Evolutionary conservation across 1,139 yeast genomes (phyloP).

Genomic region (Pichia norvegensis): DNA sequence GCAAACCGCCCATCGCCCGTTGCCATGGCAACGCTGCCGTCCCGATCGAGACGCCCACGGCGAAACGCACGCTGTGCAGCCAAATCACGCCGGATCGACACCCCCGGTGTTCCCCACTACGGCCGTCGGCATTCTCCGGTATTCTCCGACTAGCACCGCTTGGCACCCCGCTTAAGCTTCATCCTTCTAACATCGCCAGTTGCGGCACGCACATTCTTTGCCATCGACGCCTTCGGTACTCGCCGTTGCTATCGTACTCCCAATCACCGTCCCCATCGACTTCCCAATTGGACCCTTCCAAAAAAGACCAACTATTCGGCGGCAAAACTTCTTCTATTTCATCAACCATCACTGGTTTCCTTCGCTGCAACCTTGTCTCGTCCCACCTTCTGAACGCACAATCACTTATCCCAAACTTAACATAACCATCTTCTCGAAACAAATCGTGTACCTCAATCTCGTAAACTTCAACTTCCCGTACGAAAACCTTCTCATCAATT

Average conservation of each 20-base stretch:
- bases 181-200: no score
- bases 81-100: no score
- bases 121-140: no score
- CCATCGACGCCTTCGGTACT: no score
- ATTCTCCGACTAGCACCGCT: no score
- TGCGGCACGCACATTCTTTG: no score
- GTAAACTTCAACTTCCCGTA: conserved; percentile 58
- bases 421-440: conserved; percentile 51
- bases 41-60: neutral
- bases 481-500: conserved; percentile 61
- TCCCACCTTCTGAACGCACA: conserved; percentile 48
- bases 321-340: conserved; percentile 51
- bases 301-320: conserved; percentile 68
- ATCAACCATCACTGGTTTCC: conserved; percentile 59
- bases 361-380: conserved; percentile 45
- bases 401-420: conserved; percentile 41
- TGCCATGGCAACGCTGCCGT: neutral
- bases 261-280: conserved; percentile 30
- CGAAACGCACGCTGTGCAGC: neutral
- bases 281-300: conserved; percentile 56
- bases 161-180: no score
- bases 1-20: no score
- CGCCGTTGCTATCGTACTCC: no score
- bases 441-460: conserved; percentile 66
- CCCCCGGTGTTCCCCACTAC: no score